Conservation (phyloP, 1,139 yeast species). For the Candida labiduridarum region DNA sequence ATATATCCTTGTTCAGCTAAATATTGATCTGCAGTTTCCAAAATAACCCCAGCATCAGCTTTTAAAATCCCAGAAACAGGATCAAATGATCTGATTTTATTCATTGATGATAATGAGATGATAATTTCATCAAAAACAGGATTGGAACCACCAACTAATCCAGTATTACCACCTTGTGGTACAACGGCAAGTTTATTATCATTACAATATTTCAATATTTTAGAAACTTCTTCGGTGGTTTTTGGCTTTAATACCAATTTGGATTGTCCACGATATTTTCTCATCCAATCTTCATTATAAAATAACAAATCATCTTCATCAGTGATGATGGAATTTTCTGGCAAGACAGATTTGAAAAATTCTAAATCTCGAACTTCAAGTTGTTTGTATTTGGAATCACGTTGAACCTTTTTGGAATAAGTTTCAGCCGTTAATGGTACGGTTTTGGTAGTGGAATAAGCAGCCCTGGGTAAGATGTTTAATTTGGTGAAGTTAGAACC, state of each 20-base stretch:
- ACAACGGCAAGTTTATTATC: conserved; percentile 80
- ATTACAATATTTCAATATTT: conserved; percentile 81
- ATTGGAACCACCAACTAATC: conserved; percentile 92
- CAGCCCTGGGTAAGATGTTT: neutral
- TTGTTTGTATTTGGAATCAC: conserved; percentile 47
- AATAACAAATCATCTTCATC: conserved; percentile 65
- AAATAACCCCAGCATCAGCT: conserved; percentile 87
- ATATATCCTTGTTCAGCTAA: conserved; percentile 82
- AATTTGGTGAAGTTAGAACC: neutral
- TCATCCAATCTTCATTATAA: conserved; percentile 95
- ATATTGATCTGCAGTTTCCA: conserved; percentile 82
- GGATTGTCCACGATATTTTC: conserved; percentile 89
- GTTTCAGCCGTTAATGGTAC: conserved; percentile 66
- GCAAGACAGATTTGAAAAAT: conserved; percentile 60
- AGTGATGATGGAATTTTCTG: conserved; percentile 49
- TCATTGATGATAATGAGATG: conserved; percentile 67
- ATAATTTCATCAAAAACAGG: conserved; percentile 93
- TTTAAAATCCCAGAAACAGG: conserved; percentile 81
- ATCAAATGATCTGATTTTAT: conserved; percentile 82
- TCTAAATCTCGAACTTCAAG: conserved; percentile 61
- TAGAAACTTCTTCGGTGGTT: conserved; percentile 74
- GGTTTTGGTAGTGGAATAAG: conserved; percentile 31
- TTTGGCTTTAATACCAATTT: conserved; percentile 82
- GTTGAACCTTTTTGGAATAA: conserved; percentile 54
- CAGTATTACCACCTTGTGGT: conserved; percentile 98